Base-by-base conservation (phyloP, 1,284 basidiomycete species). In the Cystobasidium slooffiae region DNA sequence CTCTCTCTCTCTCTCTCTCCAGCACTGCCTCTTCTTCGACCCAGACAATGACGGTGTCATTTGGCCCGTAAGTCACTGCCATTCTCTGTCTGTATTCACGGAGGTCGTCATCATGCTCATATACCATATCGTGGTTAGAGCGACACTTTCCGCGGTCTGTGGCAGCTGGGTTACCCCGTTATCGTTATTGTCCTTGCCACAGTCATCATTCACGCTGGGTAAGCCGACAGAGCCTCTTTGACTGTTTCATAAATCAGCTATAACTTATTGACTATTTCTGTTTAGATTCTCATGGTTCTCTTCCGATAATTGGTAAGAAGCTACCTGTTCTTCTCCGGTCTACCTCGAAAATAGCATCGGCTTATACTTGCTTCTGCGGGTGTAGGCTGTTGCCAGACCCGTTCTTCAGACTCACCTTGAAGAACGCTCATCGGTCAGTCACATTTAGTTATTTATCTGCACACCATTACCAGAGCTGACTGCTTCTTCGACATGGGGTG, bases 31-130 rank as follows among this genome's bases (percentile, higher is more conserved):
- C 7, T 82, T 80, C 75, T 82, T 81, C 51, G 80, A 81, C 66
- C 79, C 77, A 41, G 80, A 77, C 37, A 39, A 56, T 53, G 82
- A 82, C 70, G 82, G 82, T 43, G 72, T 82, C 37, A 81, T 82
- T 62, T 82, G 79, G 80, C 82, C 82, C 6, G 62, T 58, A 31
- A 37, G 70, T 47, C 6, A 56, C 52, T 72, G 37, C 65, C 47
- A 51, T 22, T 20, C 44, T 53, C 49, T 20, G 24, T 39, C 47
- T 39, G 10, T 44, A 1, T 44, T 31, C 31, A 20, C 4, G 14
- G 3, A 31, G 18, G 14, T 62, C 39, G 31, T 61, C 44, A 18
- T 44, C 47, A 31, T 31, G 31, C 31, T 31, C 31, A 31, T 31
- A 20, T 58, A 14, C 16, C 52, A 37, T 43, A 14, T 31, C 47